Percentiles rank a stretch among this genome's conserved stretches.
Evolutionary conservation across 805 yeast genomes (phyloP).

Genomic region (Candida gorgasii): DNA sequence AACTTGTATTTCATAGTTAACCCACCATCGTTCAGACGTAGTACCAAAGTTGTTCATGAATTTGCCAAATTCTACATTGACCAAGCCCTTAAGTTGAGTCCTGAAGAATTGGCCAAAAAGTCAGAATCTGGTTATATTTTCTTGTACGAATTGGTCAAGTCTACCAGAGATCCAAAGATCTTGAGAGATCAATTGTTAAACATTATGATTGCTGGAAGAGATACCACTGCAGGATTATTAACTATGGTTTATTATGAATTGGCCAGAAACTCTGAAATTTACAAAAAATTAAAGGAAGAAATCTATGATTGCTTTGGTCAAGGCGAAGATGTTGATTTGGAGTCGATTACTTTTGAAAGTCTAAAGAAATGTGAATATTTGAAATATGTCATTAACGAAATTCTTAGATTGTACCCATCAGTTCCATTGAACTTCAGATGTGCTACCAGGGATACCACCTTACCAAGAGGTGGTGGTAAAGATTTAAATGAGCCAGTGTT

Average conservation of each 20-base stretch:
- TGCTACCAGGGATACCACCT: constrained; percentile 31
- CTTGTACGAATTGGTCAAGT: constrained; percentile 42
- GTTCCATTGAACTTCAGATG: constrained; percentile 36
- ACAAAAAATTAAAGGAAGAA: constrained; percentile 28
- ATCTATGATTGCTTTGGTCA: constrained; percentile 27
- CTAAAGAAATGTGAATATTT: constrained; percentile 36
- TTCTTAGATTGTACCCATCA: constrained; percentile 35
- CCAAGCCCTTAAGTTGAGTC: constrained; percentile 28
- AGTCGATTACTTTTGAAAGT: constrained; percentile 32
- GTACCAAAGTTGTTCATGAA: constrained; percentile 31
- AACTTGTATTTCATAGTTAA: constrained; percentile 25
- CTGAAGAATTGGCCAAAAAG: constrained; percentile 28
- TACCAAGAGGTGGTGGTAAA: constrained; percentile 40
- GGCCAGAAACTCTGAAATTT: constrained; percentile 32
- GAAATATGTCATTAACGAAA: constrained; percentile 32
- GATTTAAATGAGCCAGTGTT: constrained; percentile 39
- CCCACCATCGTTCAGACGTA: constrained; percentile 30
- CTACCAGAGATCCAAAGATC: constrained; percentile 36
- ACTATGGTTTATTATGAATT: constrained; percentile 33
- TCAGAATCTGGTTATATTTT: constrained; percentile 35
- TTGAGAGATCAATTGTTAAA: constrained; percentile 43
- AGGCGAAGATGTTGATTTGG: constrained; percentile 23
- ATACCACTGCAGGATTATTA: constrained; percentile 39
- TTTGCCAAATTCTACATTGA: constrained; percentile 33
- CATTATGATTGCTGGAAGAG: constrained; percentile 42